These are phyloP conservation scores for Candida sithepensis DNA, from an alignment of 805 yeast species.

Conservation along the genomic window DNA sequence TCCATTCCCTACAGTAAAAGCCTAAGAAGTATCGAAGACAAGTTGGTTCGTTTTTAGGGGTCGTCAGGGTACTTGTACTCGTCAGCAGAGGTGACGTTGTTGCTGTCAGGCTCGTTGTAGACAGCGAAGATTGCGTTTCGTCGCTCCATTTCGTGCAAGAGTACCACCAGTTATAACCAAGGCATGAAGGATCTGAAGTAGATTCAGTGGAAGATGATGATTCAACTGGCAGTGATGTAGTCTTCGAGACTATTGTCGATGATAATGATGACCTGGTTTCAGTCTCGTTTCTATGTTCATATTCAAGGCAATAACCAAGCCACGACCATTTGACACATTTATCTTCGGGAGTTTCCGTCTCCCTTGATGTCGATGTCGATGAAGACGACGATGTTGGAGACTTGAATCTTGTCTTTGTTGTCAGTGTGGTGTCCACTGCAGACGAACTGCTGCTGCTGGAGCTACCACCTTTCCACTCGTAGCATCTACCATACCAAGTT, in stretches of 20 bases:
- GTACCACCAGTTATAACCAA: conserved; percentile 15
- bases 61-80: neutral
- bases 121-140: neutral
- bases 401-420: conserved; percentile 6
- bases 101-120: neutral
- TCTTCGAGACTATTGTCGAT: neutral
- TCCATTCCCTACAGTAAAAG: neutral
- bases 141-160: conserved; percentile 12
- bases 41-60: neutral
- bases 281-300: conserved; percentile 9
- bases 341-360: conserved; percentile 1
- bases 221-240: neutral
- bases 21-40: conserved; percentile 1
- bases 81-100: neutral
- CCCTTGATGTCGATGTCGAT: conserved; percentile 1
- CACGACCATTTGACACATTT: conserved; percentile 18
- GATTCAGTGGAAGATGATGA: neutral
- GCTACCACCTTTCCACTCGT: conserved; percentile 30
- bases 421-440: conserved; percentile 7
- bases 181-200: conserved; percentile 5
- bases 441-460: conserved; percentile 1
- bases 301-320: conserved; percentile 20
- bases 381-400: conserved; percentile 1
- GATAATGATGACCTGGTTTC: neutral
- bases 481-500: conserved; percentile 62